Evolutionary conservation across 441 rosid genomes (phyloP), one percentile per base, ranked within the genome.

Genomic region (Brassica balearica): DNA sequence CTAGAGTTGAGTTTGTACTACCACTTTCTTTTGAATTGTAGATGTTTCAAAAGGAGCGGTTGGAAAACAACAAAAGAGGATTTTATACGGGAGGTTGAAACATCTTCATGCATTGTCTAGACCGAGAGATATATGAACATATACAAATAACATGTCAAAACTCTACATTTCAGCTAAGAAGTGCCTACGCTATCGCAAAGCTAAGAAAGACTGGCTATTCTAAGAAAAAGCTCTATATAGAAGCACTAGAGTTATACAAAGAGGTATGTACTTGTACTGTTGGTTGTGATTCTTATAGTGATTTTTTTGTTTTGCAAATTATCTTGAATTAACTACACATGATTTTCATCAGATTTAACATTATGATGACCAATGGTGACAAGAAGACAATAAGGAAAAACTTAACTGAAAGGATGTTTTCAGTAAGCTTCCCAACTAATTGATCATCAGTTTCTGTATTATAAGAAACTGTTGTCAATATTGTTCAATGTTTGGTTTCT

Each of bases 131-230:
- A 32, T 32, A 32, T 5, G 36, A 32, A 32, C 36, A 5, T 6
- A 32, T 32, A 25, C 38, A 60, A 68, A 69, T 79, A 53, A 65
- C 64, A 53, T 78, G 32, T 75, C n/a, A 14, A 9, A 61, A 68
- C 25, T 60, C 66, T 48, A 61, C 23, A 61, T 78, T 86, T 84
- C 88, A 93, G 99, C 82, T 93, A 48, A 90, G 85, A 87, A 96
- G 90, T 75, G 98, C 97, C 46, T 93, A 89, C 67, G 95, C 98
- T 65, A 86, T 93, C 27, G 80, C 90, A 20, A 96, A 90, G 87
- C 79, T 96, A 82, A 90, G 91, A 83, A 95, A 86, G 88, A 71
- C 90, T 7, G 98, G 99, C 65, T 96, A 93, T 77, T 85, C 96
- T 2, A 96, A 89, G 82, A 62, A 88, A 25, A 62, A 81, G 63